Conservation (phyloP, 768 basidiomycete genomes). For the Boletus rubropictus region DNA sequence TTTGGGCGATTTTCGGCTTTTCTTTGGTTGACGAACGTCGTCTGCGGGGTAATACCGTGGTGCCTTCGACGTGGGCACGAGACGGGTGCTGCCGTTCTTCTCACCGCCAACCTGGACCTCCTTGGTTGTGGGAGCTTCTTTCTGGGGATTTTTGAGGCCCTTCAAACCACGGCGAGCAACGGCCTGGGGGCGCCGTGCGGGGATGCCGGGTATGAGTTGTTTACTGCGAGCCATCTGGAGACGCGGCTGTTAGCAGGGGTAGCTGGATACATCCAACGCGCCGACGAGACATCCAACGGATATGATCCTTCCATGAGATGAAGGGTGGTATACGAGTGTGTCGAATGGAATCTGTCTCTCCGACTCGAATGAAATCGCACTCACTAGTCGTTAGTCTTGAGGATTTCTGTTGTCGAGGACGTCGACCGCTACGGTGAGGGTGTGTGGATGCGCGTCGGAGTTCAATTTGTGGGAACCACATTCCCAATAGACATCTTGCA, state of each 20-base stretch:
- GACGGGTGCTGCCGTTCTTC: slow-evolving; percentile 86
- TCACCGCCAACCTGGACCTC: slow-evolving; percentile 83
- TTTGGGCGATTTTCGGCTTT: slow-evolving; percentile 81
- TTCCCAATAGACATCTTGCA: too few relatives aligned
- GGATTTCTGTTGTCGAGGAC: slow-evolving; percentile 31
- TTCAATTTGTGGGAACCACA: slow-evolving; percentile 21
- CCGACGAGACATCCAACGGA: slow-evolving; percentile 31
- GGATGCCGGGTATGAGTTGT: slow-evolving; percentile 75
- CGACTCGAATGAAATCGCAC: slow-evolving; percentile 25
- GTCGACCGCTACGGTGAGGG: slow-evolving; percentile 21
- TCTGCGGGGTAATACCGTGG: slow-evolving; percentile 93
- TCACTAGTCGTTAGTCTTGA: slow-evolving; percentile 43
- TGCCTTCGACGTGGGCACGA: slow-evolving; percentile 80
- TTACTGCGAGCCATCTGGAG: slow-evolving; percentile 80
- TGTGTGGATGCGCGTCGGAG: slow-evolving; percentile 19
- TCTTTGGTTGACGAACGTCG: slow-evolving; percentile 87
- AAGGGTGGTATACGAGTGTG: neutral
- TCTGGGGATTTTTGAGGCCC: slow-evolving; percentile 73
- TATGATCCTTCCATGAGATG: slow-evolving; percentile 4
- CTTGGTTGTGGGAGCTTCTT: slow-evolving; percentile 55
- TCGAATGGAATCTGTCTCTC: neutral
- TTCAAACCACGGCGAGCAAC: slow-evolving; percentile 77
- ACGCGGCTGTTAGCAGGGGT: slow-evolving; percentile 15
- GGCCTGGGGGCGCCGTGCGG: slow-evolving; percentile 79
- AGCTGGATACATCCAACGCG: slow-evolving; percentile 33